Conservation (phyloP, 169 alveolate genomes). For the Hammondia hammondi region DNA sequence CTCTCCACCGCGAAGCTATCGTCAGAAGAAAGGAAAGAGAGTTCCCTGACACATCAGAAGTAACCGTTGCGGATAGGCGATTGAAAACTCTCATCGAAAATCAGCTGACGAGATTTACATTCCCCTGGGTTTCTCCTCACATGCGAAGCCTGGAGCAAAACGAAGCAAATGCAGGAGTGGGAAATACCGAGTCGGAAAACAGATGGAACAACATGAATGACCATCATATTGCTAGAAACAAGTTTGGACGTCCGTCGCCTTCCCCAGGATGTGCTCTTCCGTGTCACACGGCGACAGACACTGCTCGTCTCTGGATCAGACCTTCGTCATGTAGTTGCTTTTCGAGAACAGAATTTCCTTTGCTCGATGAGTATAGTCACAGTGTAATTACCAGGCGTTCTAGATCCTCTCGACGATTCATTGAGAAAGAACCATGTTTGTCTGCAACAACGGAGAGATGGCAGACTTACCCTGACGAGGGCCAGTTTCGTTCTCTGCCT, state of each 20-base stretch:
- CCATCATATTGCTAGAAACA: too few relatives aligned
- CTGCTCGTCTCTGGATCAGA: neutral
- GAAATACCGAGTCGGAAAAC: neutral
- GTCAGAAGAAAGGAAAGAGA: neutral
- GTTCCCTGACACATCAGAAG: neutral
- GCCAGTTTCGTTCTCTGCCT: too few relatives aligned
- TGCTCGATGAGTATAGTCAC: too few relatives aligned
- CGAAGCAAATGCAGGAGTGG: neutral
- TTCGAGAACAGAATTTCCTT: neutral
- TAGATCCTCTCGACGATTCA: too few relatives aligned
- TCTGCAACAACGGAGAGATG: too few relatives aligned
- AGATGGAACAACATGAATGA: neutral
- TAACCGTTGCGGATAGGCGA: neutral
- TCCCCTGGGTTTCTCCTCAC: neutral
- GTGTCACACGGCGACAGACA: too few relatives aligned
- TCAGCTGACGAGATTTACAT: neutral
- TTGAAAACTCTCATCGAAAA: neutral
- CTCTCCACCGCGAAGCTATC: too few relatives aligned
- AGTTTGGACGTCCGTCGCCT: too few relatives aligned
- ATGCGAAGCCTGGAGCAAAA: neutral
- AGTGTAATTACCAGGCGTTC: too few relatives aligned
- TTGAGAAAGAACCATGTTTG: too few relatives aligned
- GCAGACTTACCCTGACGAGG: too few relatives aligned
- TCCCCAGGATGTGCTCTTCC: too few relatives aligned
- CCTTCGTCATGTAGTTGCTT: neutral